Conservation (phyloP, 2,329 filamentous ascomycete species). For the Colletotrichum cuscutae region DNA sequence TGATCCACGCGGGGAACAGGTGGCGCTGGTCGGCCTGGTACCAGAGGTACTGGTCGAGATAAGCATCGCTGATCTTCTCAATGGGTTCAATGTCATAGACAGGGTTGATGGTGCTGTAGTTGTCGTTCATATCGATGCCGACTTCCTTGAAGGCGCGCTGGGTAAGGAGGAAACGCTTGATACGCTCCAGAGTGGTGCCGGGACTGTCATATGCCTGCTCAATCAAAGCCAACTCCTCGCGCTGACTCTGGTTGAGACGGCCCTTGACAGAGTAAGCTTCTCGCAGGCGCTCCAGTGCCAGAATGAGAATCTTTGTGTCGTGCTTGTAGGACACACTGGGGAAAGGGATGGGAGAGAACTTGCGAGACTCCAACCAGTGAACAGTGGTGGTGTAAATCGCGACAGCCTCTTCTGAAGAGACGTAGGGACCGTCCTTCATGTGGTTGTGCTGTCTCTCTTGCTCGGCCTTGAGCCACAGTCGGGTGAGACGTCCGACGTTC, state of each 20-base stretch:
- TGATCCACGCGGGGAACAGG: constrained; percentile 98
- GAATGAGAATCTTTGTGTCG: constrained; percentile 97
- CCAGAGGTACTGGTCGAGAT: constrained; percentile 98
- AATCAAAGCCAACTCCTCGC: constrained; percentile 95
- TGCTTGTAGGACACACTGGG: constrained; percentile 99
- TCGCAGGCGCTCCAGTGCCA: constrained; percentile 90
- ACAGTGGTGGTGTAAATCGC: constrained; percentile 99
- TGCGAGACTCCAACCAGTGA: constrained; percentile 97
- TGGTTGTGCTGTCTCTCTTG: constrained; percentile 99
- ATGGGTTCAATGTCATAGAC: constrained; percentile 99
- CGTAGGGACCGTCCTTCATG: constrained; percentile 98
- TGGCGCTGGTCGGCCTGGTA: constrained; percentile 98
- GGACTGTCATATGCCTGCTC: constrained; percentile 99
- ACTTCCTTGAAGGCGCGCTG: constrained; percentile 99
- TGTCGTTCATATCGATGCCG: constrained; percentile 99
- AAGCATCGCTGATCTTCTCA: constrained; percentile 99
- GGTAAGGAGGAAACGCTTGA: constrained; percentile 96
- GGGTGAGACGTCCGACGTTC: constrained; percentile 93
- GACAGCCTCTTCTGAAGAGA: constrained; percentile 97
- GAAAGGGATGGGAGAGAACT: constrained; percentile 98
- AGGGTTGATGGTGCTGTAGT: constrained; percentile 98
- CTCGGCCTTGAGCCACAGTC: constrained; percentile 97
- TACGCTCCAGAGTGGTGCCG: constrained; percentile 92
- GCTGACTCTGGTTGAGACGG: constrained; percentile 94
- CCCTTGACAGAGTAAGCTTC: constrained; percentile 99